Evolutionary conservation across 441 rosid species (phyloP).

Genomic region (Hura crepitans): DNA sequence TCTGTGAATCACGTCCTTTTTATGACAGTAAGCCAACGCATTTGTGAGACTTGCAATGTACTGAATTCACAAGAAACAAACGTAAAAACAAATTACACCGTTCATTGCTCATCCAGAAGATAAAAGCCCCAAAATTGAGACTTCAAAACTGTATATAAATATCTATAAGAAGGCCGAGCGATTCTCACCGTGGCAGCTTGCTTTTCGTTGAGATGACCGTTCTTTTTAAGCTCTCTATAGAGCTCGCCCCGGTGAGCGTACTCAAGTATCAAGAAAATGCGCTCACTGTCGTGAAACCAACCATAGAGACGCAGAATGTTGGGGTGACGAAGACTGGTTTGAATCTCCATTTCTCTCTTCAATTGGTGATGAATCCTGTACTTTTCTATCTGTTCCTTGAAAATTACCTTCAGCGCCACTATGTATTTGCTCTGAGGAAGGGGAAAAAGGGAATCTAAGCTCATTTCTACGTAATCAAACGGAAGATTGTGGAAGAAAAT

Average conservation of each 20-base stretch:
- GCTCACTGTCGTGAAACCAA: slow-evolving; percentile 75
- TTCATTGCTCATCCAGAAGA: background rate
- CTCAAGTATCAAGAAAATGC: slow-evolving; percentile 82
- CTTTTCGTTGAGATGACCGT: slow-evolving; percentile 52
- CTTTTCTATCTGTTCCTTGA: slow-evolving; percentile 84
- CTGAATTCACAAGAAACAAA: slow-evolving; percentile 35
- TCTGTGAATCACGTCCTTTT: slow-evolving; percentile 86
- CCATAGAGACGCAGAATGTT: slow-evolving; percentile 74
- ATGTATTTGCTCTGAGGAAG: slow-evolving; percentile 53
- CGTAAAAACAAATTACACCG: background rate
- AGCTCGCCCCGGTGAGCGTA: slow-evolving; percentile 92
- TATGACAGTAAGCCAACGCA: slow-evolving; percentile 89
- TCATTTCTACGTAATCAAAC: background rate
- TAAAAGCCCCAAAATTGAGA: background rate
- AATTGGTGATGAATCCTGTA: slow-evolving; percentile 73
- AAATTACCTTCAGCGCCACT: slow-evolving; percentile 79
- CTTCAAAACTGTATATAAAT: background rate
- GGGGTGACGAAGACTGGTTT: slow-evolving; percentile 59
- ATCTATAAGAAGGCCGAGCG: background rate
- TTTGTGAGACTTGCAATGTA: slow-evolving; percentile 81
- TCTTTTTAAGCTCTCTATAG: slow-evolving; percentile 53
- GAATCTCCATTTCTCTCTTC: slow-evolving; percentile 89
- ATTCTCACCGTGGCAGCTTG: slow-evolving; percentile 66
- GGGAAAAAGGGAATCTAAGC: background rate
- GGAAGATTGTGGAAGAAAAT: background rate